These are phyloP conservation scores for Xanthoconium stramineum DNA, from an alignment of 768 basidiomycete species.

Conservation along the genomic window DNA sequence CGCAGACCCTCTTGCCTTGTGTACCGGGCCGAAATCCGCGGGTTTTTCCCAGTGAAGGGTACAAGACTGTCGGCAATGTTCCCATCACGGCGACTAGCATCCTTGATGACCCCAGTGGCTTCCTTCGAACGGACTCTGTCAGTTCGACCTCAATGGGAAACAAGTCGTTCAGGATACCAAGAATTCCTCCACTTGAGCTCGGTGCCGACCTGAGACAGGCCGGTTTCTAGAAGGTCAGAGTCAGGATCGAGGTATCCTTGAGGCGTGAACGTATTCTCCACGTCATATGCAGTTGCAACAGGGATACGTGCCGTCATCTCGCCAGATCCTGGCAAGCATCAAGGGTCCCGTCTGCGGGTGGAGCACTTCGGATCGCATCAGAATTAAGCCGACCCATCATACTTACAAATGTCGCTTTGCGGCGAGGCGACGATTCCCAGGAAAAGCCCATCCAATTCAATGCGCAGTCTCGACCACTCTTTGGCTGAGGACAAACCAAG, in stretches of 20 bases:
- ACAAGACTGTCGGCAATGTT: constrained; percentile 25
- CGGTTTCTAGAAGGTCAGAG: constrained; percentile 54
- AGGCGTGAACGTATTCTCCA: constrained; percentile 67
- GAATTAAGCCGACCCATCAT: constrained; percentile 51
- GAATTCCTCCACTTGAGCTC: constrained; percentile 43
- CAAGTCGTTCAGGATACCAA: constrained; percentile 37
- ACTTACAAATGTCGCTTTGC: constrained; percentile 57
- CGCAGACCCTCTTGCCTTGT: constrained; percentile 41
- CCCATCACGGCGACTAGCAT: background rate
- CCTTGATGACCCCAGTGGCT: constrained; percentile 39
- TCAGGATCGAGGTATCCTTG: constrained; percentile 67
- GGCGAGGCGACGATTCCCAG: constrained; percentile 56
- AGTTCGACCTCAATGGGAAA: background rate
- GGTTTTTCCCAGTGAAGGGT: constrained; percentile 39
- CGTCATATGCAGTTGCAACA: constrained; percentile 59
- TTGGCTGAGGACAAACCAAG: constrained; percentile 46
- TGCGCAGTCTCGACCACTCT: constrained; percentile 45
- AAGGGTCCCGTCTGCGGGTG: constrained; percentile 51
- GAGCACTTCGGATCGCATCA: constrained; percentile 23
- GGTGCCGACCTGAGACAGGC: constrained; percentile 57
- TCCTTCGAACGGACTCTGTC: constrained; percentile 50
- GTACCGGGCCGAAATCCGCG: constrained; percentile 60
- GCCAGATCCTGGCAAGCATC: constrained; percentile 46
- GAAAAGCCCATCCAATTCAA: constrained; percentile 39
- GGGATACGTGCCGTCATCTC: constrained; percentile 44